Conservation (phyloP, 768 basidiomycete species). For the Boletus rubropictus region DNA sequence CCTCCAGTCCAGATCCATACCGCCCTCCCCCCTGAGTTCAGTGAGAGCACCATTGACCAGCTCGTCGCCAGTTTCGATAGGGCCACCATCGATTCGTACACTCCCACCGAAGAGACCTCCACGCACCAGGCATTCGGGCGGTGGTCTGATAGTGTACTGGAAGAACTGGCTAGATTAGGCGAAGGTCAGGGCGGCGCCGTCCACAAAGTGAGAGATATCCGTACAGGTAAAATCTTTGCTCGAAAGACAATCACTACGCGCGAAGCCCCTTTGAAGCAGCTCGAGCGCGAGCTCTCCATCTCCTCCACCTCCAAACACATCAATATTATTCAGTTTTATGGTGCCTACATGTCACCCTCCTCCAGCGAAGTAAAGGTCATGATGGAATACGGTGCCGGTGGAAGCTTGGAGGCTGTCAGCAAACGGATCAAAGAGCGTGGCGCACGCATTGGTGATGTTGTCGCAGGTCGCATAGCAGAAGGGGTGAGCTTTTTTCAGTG, state of each 20-base stretch:
- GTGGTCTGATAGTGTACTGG: constrained; percentile 69
- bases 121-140: constrained; percentile 27
- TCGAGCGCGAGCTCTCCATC: constrained; percentile 87
- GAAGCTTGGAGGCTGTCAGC: constrained; percentile 85
- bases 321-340: constrained; percentile 90
- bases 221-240: constrained; percentile 78
- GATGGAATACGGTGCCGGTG: constrained; percentile 87
- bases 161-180: constrained; percentile 74
- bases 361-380: constrained; percentile 91
- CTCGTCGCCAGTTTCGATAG: constrained; percentile 29
- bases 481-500: constrained; percentile 52
- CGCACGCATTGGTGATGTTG: constrained; percentile 77
- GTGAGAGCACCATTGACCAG: constrained; percentile 34
- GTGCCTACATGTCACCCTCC: constrained; percentile 83
- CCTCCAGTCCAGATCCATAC: constrained; percentile 34
- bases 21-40: constrained; percentile 27
- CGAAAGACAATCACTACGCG: constrained; percentile 91
- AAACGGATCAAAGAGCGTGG: constrained; percentile 75
- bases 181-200: constrained; percentile 97
- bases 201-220: constrained; percentile 83
- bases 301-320: constrained; percentile 76
- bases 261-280: constrained; percentile 87
- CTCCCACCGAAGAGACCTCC: constrained; percentile 33
- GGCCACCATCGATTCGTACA: constrained; percentile 29
- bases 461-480: constrained; percentile 88